Evolutionary conservation across 2,329 filamentous ascomycete genomes (phyloP).

Genomic region (Ophiognomonia clavigignenti-juglandacearum): DNA sequence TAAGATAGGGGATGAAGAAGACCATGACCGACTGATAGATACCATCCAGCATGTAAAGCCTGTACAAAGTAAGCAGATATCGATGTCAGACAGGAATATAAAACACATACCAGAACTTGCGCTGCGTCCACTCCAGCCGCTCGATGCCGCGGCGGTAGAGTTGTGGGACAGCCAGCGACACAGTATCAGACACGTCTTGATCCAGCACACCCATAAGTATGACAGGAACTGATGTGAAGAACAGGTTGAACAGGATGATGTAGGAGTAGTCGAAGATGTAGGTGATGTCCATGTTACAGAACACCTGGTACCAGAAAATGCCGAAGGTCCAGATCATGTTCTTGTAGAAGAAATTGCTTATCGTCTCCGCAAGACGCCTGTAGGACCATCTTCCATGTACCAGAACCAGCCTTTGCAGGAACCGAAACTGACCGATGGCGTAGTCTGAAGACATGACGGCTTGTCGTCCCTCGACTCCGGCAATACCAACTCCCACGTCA

Average conservation of each 20-base stretch:
- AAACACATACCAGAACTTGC: conserved; percentile 82
- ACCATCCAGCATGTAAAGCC: conserved; percentile 91
- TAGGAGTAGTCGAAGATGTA: conserved; percentile 98
- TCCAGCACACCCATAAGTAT: conserved; percentile 95
- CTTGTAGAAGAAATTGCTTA: conserved; percentile 99
- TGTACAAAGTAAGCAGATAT: conserved; percentile 33
- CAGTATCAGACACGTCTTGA: conserved; percentile 91
- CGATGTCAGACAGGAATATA: not conserved
- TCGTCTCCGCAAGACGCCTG: conserved; percentile 83
- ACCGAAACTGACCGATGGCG: conserved; percentile 90
- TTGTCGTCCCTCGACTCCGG: conserved; percentile 85
- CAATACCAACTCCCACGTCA: conserved; percentile 93
- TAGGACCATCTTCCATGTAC: conserved; percentile 98
- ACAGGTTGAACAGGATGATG: conserved; percentile 92
- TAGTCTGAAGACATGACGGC: conserved; percentile 97
- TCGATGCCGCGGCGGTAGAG: conserved; percentile 95
- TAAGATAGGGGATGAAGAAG: conserved; percentile 87
- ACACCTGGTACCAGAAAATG: conserved; percentile 97
- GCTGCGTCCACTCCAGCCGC: conserved; percentile 90
- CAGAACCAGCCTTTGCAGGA: conserved; percentile 75
- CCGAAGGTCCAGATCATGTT: conserved; percentile 97
- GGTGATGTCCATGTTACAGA: conserved; percentile 91
- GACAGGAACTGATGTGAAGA: conserved; percentile 92
- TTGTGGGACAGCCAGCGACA: conserved; percentile 91
- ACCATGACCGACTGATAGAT: conserved; percentile 90